A percentile compares a stretch with the other conserved stretches of the same genome.
These are phyloP conservation scores for Acer yangbiense DNA, from an alignment of 345 rosid genomes.

Conservation along the genomic window DNA sequence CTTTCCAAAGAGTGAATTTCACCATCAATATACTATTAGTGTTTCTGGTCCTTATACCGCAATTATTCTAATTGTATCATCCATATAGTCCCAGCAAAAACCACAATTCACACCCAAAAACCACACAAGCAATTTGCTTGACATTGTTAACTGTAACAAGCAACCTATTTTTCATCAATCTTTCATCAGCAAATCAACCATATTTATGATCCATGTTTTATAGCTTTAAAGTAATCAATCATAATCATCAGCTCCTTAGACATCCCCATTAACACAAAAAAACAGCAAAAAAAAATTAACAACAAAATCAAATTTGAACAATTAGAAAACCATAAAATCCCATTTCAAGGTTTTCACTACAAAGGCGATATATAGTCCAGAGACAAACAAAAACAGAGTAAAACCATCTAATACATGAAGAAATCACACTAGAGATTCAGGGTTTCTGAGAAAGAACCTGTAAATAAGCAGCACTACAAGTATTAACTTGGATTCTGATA, in stretches of 20 bases:
- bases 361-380: background rate
- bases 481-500: background rate
- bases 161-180: background rate
- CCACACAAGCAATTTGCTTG: slow-evolving; percentile 6
- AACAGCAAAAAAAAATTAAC: background rate
- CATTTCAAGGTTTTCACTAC: background rate
- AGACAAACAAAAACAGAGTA: background rate
- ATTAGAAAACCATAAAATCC: background rate
- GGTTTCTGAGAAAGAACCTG: background rate
- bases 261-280: background rate
- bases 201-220: background rate
- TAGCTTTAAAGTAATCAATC: background rate
- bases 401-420: background rate
- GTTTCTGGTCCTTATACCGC: background rate
- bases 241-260: too few relatives aligned
- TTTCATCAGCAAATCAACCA: background rate
- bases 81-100: background rate
- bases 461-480: background rate
- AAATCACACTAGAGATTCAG: too few relatives aligned
- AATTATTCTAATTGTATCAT: background rate
- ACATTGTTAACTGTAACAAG: background rate
- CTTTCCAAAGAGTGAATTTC: background rate
- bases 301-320: background rate
- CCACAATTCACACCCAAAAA: slow-evolving; percentile 2
- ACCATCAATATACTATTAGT: background rate